Conservation (phyloP, 192 early-diverging fungal genomes). For the Chytriomyces sp. region DNA sequence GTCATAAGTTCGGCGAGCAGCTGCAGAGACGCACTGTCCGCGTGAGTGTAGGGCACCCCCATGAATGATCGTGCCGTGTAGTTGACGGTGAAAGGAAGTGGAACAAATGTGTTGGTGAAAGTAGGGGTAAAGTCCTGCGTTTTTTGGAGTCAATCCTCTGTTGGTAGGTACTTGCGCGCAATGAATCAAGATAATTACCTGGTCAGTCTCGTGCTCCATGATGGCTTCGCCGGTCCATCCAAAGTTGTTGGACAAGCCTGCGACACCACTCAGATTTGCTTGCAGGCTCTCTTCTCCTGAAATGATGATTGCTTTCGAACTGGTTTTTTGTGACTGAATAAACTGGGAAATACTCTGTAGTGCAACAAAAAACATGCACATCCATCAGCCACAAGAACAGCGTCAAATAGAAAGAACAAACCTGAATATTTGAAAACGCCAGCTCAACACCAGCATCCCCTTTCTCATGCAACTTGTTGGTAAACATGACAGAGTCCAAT, state of each 20-base stretch:
- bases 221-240: slow-evolving; percentile 17
- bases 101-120: slow-evolving; percentile 73
- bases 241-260: slow-evolving; percentile 14
- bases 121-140: slow-evolving; percentile 49
- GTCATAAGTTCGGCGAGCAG: slow-evolving; percentile 83
- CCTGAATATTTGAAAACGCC: slow-evolving; percentile 35
- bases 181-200: no score
- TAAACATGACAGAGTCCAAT: slow-evolving; percentile 76
- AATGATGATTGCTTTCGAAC: slow-evolving; percentile 39
- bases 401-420: slow-evolving; percentile 27
- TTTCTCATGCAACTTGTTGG: slow-evolving; percentile 71
- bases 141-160: background rate
- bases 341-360: slow-evolving; percentile 50
- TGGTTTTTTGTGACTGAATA: slow-evolving; percentile 45
- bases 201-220: no score
- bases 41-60: slow-evolving; percentile 84
- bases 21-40: slow-evolving; percentile 79
- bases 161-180: background rate
- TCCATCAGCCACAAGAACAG: background rate
- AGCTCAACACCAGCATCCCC: slow-evolving; percentile 69
- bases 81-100: slow-evolving; percentile 86
- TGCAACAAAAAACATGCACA: slow-evolving; percentile 16
- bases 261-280: slow-evolving; percentile 37
- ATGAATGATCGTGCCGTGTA: slow-evolving; percentile 75
- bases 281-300: background rate